Percentiles rank a stretch among this genome's conserved stretches.
These are phyloP conservation scores for Centrapalus pauciflorus DNA, from an alignment of 129 eudicot genomes.

Conservation along the genomic window DNA sequence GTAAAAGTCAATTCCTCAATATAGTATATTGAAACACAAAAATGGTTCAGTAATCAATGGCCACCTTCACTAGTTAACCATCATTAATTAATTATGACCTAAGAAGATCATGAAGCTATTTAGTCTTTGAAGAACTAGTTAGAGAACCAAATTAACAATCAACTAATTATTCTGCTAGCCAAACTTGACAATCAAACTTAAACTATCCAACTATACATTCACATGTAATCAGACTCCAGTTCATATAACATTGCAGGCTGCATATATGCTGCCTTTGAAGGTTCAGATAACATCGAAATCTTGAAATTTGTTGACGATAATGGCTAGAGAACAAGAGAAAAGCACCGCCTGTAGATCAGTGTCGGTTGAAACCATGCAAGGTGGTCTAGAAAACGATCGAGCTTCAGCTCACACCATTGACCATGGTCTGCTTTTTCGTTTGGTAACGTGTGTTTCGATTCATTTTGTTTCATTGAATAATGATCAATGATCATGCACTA, in stretches of 20 bases:
- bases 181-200: conserved; percentile 11
- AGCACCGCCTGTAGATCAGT: conserved; percentile 12
- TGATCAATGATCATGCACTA: neutral
- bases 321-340: conserved; percentile 20
- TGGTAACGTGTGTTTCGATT: neutral
- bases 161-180: neutral
- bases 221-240: neutral
- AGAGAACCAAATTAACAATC: neutral
- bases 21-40: neutral
- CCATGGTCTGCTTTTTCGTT: conserved; percentile 27
- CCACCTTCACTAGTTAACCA: neutral
- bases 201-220: conserved; percentile 13
- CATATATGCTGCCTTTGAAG: neutral
- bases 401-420: conserved; percentile 46
- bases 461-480: neutral
- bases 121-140: neutral
- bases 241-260: neutral
- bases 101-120: neutral
- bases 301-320: neutral
- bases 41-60: neutral
- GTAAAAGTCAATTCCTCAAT: neutral
- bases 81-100: conserved; percentile 3
- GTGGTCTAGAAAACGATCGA: conserved; percentile 19
- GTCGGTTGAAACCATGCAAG: conserved; percentile 18
- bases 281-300: neutral